These are phyloP conservation scores for Agaricus sinodeliciosus DNA, from an alignment of 768 basidiomycete genomes.

Conservation along the genomic window DNA sequence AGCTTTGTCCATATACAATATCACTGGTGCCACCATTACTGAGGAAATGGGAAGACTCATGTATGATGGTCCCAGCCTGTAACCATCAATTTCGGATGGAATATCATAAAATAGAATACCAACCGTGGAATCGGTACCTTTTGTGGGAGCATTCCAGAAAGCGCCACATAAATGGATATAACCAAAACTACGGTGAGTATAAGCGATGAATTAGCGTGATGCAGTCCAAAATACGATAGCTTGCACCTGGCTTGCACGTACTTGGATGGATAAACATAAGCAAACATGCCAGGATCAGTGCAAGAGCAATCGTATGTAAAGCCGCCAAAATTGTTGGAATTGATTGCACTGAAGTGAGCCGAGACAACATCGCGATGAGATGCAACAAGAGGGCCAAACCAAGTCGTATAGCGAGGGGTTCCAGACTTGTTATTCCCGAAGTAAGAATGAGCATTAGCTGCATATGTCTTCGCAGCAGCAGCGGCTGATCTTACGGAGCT, in stretches of 20 bases:
- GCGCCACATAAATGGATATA: slow-evolving; percentile 39
- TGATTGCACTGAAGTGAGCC: slow-evolving; percentile 33
- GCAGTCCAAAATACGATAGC: not conserved
- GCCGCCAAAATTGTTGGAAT: slow-evolving; percentile 21
- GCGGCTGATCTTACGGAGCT: slow-evolving; percentile 29
- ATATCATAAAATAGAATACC: not conserved
- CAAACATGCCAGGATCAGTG: slow-evolving; percentile 25
- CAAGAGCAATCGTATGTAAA: slow-evolving; percentile 35
- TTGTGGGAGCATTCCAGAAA: slow-evolving; percentile 39
- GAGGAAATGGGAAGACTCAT: slow-evolving; percentile 41
- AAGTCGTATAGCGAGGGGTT: slow-evolving; percentile 37
- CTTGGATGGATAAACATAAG: slow-evolving; percentile 29
- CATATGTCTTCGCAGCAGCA: slow-evolving; percentile 32
- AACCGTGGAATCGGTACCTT: slow-evolving; percentile 42
- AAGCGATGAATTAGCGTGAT: not conserved
- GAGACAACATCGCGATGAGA: slow-evolving; percentile 29
- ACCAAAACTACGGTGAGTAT: slow-evolving; percentile 22
- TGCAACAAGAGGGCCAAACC: slow-evolving; percentile 41
- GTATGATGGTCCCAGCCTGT: slow-evolving; percentile 28
- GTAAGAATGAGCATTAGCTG: slow-evolving; percentile 27
- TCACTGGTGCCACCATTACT: slow-evolving; percentile 36
- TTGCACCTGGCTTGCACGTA: slow-evolving; percentile 16
- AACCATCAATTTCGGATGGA: not conserved
- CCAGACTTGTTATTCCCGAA: slow-evolving; percentile 24
- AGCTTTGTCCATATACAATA: slow-evolving; percentile 37